A percentile compares a stretch with the other conserved stretches of the same genome.
These are phyloP conservation scores for Telfairia occidentalis DNA, from an alignment of 331 rosid species.

Conservation along the genomic window DNA sequence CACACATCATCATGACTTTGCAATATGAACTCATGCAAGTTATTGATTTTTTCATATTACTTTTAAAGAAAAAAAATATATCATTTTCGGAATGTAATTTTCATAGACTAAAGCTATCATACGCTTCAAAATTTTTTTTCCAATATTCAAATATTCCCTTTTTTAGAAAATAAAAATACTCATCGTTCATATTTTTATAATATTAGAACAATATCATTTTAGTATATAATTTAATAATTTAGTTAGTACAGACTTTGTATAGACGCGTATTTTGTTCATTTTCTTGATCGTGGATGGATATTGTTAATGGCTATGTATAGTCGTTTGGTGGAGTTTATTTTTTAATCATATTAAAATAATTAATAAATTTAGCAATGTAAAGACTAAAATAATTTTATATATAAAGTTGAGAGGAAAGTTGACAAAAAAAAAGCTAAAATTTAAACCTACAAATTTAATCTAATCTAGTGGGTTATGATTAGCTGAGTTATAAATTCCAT, in stretches of 20 bases:
- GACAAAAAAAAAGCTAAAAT: background rate
- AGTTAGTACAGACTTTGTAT: background rate
- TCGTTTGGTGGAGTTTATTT: too few species aligned
- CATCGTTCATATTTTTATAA: background rate
- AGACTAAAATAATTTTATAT: background rate
- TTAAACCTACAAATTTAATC: background rate
- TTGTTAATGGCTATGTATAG: too few species aligned
- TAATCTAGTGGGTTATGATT: background rate
- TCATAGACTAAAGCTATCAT: background rate
- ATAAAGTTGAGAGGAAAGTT: background rate
- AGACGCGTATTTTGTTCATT: background rate
- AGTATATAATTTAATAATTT: background rate
- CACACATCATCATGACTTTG: conserved; percentile 17
- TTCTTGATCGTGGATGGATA: too few species aligned
- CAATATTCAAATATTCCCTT: background rate
- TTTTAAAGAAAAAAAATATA: background rate
- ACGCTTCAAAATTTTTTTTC: background rate
- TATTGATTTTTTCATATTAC: background rate
- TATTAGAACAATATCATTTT: background rate
- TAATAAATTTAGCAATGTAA: too few species aligned
- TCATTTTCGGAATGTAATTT: background rate
- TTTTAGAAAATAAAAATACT: background rate
- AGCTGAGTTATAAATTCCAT: background rate
- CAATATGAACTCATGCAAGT: background rate
- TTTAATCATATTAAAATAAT: too few species aligned